Conservation (phyloP, 2,329 filamentous ascomycete species). For the Cadophora sp. region DNA sequence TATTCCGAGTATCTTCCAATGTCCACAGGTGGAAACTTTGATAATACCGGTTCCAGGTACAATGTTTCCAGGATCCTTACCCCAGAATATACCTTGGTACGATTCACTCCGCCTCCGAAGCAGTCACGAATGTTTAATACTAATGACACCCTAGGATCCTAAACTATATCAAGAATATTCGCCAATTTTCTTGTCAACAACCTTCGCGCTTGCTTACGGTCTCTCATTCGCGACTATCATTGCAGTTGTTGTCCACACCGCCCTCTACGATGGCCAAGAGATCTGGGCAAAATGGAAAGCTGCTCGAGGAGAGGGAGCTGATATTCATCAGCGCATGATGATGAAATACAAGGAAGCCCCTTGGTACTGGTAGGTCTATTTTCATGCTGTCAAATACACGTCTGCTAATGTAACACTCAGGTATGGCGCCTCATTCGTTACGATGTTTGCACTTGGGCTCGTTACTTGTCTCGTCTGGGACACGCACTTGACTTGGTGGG, state of each 20-base stretch:
- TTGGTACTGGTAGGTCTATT: constrained; percentile 60
- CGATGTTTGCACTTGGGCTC: constrained; percentile 54
- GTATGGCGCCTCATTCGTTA: constrained; percentile 47
- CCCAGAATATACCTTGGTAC: constrained; percentile 55
- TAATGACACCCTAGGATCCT: constrained; percentile 49
- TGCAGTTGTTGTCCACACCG: constrained; percentile 66
- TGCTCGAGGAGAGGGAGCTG: constrained; percentile 49
- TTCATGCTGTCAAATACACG: neutral
- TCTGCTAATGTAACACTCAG: constrained; percentile 12
- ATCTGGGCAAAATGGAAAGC: constrained; percentile 56
- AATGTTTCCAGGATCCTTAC: constrained; percentile 67
- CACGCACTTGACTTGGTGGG: constrained; percentile 45
- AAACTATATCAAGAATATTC: constrained; percentile 68
- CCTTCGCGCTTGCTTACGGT: constrained; percentile 62
- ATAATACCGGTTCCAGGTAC: constrained; percentile 67
- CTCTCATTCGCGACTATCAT: constrained; percentile 72
- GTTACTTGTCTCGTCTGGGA: constrained; percentile 32
- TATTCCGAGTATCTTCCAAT: constrained; percentile 69
- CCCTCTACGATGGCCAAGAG: constrained; percentile 69
- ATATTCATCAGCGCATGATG: constrained; percentile 63
- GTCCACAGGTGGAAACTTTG: constrained; percentile 65
- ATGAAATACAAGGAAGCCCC: constrained; percentile 60
- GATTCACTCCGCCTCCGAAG: neutral
- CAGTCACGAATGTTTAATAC: neutral
- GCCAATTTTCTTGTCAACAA: constrained; percentile 68